Conservation (phyloP, 352 stramenopile genomes). For the Thraustotheca clavata region DNA sequence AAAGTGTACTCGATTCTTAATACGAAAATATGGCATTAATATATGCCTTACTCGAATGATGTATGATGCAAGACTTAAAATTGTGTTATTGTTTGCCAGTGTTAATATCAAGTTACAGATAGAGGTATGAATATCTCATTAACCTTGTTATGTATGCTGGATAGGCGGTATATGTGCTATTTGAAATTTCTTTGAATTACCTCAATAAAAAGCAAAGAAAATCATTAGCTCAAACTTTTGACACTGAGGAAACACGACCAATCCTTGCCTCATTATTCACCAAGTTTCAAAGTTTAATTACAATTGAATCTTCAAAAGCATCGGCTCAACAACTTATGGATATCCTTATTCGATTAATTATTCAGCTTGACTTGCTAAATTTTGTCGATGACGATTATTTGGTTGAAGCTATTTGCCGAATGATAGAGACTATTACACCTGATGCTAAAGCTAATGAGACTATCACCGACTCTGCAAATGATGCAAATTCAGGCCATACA, state of each 20-base stretch:
- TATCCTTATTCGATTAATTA: conserved; percentile 21
- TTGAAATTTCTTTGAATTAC: conserved; percentile 11
- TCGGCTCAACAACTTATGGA: conserved; percentile 12
- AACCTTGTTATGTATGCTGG: neutral
- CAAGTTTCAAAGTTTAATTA: neutral
- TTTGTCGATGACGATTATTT: conserved; percentile 16
- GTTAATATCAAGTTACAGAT: neutral
- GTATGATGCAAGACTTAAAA: neutral
- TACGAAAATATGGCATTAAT: conserved; percentile 15
- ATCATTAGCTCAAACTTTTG: neutral
- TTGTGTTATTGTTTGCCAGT: neutral
- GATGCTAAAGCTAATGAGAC: neutral
- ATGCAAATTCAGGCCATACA: neutral
- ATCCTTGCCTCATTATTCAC: neutral
- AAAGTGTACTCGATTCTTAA: neutral
- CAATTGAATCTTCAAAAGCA: neutral
- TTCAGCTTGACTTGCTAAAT: conserved; percentile 19
- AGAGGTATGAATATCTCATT: neutral
- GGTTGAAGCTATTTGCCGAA: conserved; percentile 18
- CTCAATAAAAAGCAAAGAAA: conserved; percentile 5
- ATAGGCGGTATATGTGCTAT: conserved; percentile 15
- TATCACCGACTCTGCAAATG: no score
- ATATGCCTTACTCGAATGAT: conserved; percentile 10
- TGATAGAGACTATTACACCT: conserved; percentile 5
- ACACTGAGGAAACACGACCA: neutral